phyloP scores from a whole-genome alignment of 1,284 basidiomycete species.

The Crucibulum cyathiforme region DNA sequence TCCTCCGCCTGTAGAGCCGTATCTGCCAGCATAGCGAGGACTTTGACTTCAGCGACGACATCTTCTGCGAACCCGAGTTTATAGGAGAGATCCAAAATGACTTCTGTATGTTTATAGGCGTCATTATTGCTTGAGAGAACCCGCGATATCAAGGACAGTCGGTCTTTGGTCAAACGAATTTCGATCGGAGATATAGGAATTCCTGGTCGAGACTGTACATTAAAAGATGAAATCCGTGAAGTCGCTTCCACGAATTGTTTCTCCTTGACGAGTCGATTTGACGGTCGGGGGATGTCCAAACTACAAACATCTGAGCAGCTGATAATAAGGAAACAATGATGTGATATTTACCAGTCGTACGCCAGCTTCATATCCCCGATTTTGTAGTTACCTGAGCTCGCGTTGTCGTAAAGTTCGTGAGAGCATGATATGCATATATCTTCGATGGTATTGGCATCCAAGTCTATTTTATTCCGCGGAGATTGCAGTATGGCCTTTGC shows the following conservation, averaged over 20 bases:
- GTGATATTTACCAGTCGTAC: constrained; percentile 80
- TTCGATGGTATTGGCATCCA: constrained; percentile 66
- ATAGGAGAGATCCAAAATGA: constrained; percentile 85
- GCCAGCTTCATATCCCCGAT: constrained; percentile 94
- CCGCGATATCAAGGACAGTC: constrained; percentile 80
- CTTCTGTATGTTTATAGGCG: constrained; percentile 87
- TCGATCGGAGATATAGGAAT: constrained; percentile 87
- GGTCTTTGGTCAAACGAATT: constrained; percentile 87
- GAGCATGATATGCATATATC: constrained; percentile 82
- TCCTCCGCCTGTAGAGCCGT: constrained; percentile 84
- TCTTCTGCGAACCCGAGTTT: constrained; percentile 85
- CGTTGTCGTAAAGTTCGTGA: constrained; percentile 92
- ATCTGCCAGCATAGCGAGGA: constrained; percentile 87
- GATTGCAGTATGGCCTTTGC: constrained; percentile 72
- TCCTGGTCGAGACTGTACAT: constrained; percentile 75
- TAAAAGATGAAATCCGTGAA: constrained; percentile 83
- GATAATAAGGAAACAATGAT: constrained; percentile 4
- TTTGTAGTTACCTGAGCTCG: constrained; percentile 88
- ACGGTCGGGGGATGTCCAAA: constrained; percentile 72
- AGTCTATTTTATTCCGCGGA: constrained; percentile 54
- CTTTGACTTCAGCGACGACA: constrained; percentile 75
- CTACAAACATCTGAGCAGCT: constrained; percentile 46
- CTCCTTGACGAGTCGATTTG: constrained; percentile 70
- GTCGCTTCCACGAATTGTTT: constrained; percentile 96
- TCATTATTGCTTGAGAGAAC: constrained; percentile 83